Evolutionary conservation across 2,329 filamentous ascomycete species (phyloP), one percentile per base, ranked within the genome.

Genomic region (Pseudocercospora eumusae): DNA sequence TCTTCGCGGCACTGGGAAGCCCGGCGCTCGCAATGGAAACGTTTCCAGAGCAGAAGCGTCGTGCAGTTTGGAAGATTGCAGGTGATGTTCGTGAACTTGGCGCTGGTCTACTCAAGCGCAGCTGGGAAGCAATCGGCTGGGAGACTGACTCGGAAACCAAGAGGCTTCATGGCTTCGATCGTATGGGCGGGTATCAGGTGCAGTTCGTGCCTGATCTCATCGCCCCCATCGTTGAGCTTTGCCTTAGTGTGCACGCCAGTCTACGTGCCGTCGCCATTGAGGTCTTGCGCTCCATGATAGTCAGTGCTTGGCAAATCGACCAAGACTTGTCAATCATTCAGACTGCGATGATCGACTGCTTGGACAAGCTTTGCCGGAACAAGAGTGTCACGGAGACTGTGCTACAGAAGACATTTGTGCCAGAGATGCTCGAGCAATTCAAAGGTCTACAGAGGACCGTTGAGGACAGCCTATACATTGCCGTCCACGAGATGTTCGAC

Each of bases 11-110:
- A 2, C 91, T 99, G 2, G 91, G 91, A 4, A 97, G 92, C 71
- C 88, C 93, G 36, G 91, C 89, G 0, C 83, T 99, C 20, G 93
- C 95, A 0, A 83, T 99, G 40, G 95, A 99, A 74, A 96, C 93
- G 0, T 98, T 97, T 73, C 92, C 95, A 0, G 96, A 99, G 75
- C 95, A 99, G 78, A 99, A 98, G 79, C 84, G 95, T 50, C 83
- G 95, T 59, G 93, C 95, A 0, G 93, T 98, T 1, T 99, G 96
- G 95, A 99, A 98, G 79, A 97, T 99, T 73, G 95, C 93, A 3
- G 95, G 95, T 5, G 96, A 99, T 77, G 92, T 99, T 56, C 86
- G 95, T 60, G 93, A 98, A 75, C 85, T 92, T 67, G 95, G 96
- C 15, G 93, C 95, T 3, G 90, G 93, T 56, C 81, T 99, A 8